These are phyloP conservation scores for Aspergillus intermedius DNA, from an alignment of 2,329 filamentous ascomycete species.

Conservation along the genomic window DNA sequence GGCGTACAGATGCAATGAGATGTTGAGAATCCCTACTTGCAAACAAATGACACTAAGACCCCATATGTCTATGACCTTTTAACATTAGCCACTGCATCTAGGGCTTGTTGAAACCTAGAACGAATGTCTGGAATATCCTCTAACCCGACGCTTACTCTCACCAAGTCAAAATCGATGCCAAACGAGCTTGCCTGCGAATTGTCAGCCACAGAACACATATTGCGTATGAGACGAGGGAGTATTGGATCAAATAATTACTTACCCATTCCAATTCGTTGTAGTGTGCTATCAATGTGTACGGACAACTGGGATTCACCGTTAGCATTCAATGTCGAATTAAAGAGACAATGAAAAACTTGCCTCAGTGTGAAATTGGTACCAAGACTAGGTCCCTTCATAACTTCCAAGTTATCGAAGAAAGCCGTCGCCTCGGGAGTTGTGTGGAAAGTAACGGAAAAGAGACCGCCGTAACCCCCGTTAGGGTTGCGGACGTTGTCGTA, in stretches of 20 bases:
- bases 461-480: constrained; percentile 77
- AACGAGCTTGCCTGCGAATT: constrained; percentile 57
- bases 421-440: constrained; percentile 62
- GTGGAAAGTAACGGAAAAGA: constrained; percentile 78
- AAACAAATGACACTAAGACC: not conserved
- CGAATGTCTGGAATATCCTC: constrained; percentile 67
- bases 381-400: constrained; percentile 86
- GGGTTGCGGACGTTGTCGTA: constrained; percentile 74
- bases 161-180: constrained; percentile 71
- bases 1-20: not conserved
- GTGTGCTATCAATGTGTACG: constrained; percentile 87
- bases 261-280: constrained; percentile 89
- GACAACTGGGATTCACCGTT: constrained; percentile 51
- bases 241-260: constrained; percentile 21
- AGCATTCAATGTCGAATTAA: constrained; percentile 3
- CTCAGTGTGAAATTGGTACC: constrained; percentile 93
- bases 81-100: constrained; percentile 49
- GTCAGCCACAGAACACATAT: constrained; percentile 7
- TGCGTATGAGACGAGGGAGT: not conserved
- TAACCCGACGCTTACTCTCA: constrained; percentile 83
- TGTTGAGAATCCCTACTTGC: not conserved
- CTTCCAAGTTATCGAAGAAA: constrained; percentile 81
- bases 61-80: not conserved
- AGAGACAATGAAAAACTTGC: constrained; percentile 22
- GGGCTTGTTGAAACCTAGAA: constrained; percentile 59